Evolutionary conservation across 495 filamentous ascomycete genomes (phyloP), one percentile per base, ranked within the genome.

Genomic region (Tuber melanosporum): DNA sequence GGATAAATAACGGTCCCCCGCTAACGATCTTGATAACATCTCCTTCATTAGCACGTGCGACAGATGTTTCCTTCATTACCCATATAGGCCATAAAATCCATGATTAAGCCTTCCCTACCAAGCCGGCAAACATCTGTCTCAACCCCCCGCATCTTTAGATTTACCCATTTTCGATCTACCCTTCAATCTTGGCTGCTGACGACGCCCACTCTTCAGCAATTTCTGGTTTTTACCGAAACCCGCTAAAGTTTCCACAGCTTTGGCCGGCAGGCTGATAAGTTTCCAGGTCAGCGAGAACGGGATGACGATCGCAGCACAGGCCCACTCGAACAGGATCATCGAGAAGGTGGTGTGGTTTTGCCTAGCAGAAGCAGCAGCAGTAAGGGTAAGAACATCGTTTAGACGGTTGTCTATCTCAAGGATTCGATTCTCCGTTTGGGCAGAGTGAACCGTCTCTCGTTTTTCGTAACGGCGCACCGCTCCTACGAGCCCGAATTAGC

Each of bases 401-500:
- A 96, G 83, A 62, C 92, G 88, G 0, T 85, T 82, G 75, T 97
- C 91, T 22, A 98, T 85, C 41, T 89, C 88, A 41, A 87, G 86
- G 49, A 98, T 87, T 26, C 92, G 89, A 26, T 88, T 87, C 71
- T 98, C 94, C 15, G 90, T 95, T 78, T 94, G 90, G 73, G 91
- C 87, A 0, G 90, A 85, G 32, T 91, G 88, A 2, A 94, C 84
- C 0, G 91, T 90, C 17, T 91, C 90, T 75, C 93, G 91, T 84
- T 97, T 98, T 85, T 99, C 95, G 79, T 97, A 97, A n/a, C 93
- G 90, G 20, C 95, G 89, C 44, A 98, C 91, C 0, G 95, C 95
- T 32, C 82, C 79, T 80, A 19, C 10, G 14, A 71, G 20, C 15
- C 70, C 14, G 22, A 71, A 57, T 78, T 42, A 78, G 77, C 19